Percentiles rank a stretch among this genome's conserved stretches.
These are phyloP conservation scores for Sphagnum magellanicum DNA, from an alignment of 228 moss, liverwort and hornwort species.

Conservation along the genomic window DNA sequence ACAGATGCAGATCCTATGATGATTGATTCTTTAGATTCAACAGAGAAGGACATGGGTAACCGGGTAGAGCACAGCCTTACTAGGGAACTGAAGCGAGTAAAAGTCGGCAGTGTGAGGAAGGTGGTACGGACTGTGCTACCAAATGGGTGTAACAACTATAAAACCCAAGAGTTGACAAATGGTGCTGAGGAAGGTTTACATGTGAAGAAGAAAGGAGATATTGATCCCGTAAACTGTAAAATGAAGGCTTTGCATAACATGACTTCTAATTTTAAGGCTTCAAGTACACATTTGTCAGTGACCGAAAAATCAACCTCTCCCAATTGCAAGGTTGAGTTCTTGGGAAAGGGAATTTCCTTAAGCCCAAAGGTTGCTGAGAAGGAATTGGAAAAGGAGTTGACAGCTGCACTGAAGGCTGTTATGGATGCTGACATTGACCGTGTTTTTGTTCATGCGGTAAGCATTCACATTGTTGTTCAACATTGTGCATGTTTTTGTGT, in stretches of 20 bases:
- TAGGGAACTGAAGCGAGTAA: slow-evolving; percentile 51
- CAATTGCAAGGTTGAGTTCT: slow-evolving; percentile 39
- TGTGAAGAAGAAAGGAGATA: slow-evolving; percentile 22
- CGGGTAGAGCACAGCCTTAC: slow-evolving; percentile 20
- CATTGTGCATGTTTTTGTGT: too few species aligned
- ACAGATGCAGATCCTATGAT: slow-evolving; percentile 34
- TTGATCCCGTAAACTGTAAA: slow-evolving; percentile 33
- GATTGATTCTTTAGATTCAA: slow-evolving; percentile 23
- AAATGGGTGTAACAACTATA: slow-evolving; percentile 30
- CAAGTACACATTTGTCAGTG: slow-evolving; percentile 20
- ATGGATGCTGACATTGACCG: slow-evolving; percentile 77
- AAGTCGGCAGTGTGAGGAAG: slow-evolving; percentile 40
- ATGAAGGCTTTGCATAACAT: slow-evolving; percentile 23
- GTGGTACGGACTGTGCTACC: slow-evolving; percentile 38
- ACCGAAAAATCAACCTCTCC: slow-evolving; percentile 43
- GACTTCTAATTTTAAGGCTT: slow-evolving; percentile 27
- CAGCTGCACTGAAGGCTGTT: slow-evolving; percentile 49
- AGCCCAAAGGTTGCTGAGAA: slow-evolving; percentile 53
- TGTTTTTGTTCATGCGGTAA: slow-evolving; percentile 70
- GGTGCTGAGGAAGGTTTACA: slow-evolving; percentile 32
- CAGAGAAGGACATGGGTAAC: slow-evolving; percentile 25
- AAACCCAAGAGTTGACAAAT: slow-evolving; percentile 34
- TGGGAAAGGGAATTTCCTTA: slow-evolving; percentile 37
- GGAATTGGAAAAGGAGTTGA: slow-evolving; percentile 70
- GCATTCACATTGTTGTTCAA: neutral